Percentiles rank a stretch among this genome's conserved stretches.
Conservation (phyloP, 768 basidiomycete species). For the Fomitopsis serialis region DNA sequence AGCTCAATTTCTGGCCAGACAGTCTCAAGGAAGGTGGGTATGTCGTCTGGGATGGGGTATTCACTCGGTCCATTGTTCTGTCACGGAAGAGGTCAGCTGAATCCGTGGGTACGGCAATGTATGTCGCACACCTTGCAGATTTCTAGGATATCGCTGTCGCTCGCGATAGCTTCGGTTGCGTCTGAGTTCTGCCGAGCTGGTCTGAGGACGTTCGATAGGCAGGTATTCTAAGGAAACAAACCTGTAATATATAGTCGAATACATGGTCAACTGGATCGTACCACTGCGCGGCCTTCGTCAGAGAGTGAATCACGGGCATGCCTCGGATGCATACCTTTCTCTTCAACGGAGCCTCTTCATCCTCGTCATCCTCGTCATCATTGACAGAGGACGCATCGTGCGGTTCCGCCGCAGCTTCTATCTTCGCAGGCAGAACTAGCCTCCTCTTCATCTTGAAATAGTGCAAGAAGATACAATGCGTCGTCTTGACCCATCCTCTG, state of each 20-base stretch:
- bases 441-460: conserved; percentile 8
- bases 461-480: conserved; percentile 6
- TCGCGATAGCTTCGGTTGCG: conserved; percentile 10
- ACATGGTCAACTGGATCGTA: conserved; percentile 1
- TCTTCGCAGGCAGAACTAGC: neutral
- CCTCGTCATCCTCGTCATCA: neutral
- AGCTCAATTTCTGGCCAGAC: conserved; percentile 10
- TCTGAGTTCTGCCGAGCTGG: conserved; percentile 2
- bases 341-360: neutral
- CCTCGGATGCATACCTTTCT: neutral
- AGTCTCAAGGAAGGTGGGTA: neutral
- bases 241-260: neutral
- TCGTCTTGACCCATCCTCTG: conserved; percentile 7
- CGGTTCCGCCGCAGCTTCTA: conserved; percentile 1
- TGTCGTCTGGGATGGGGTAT: conserved; percentile 1
- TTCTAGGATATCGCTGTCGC: conserved; percentile 6
- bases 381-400: neutral
- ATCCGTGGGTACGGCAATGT: neutral
- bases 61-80: neutral
- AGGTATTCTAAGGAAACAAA: neutral
- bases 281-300: neutral
- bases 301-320: neutral
- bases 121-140: conserved; percentile 6
- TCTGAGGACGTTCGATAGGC: neutral
- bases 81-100: neutral